Base-by-base conservation (phyloP, 139 green algal species). In the Pleodorina starrii region DNA sequence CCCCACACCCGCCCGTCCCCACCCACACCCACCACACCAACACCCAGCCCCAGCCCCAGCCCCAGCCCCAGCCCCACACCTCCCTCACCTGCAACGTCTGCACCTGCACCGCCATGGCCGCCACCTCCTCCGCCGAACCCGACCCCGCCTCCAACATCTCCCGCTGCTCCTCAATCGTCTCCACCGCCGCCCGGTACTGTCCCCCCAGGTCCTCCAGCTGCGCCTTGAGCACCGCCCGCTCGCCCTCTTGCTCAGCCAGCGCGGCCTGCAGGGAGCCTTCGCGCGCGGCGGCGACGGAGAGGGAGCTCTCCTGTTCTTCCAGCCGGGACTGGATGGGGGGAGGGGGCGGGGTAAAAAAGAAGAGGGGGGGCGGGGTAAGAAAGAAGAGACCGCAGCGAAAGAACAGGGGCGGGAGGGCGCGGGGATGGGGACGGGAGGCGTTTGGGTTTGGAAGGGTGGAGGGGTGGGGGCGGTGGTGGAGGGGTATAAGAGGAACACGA, bases 291-390 rank as follows among this genome's bases (percentile, higher is more conserved):
- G 81, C 81, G 4, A 60, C 38, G 60, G 12, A n/a, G 16, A 87
- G 43, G 60, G 79, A 86, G 75, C 81, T 77, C 19, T 90, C 77
- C 68, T 86, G 89, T 46, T 89, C 86, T 54, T 88, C 44, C 48
- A 93, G 90, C 38, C 75, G 90, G 73, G 88, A 90, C 86, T 92
- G 84, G 12, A 43, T 10, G 29, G 43, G 44, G 1, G 44, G 17
- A 43, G 25, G 1, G 72, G 1, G 16, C 16, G 32, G 1, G 32
- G 1, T 46, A 60, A 17, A 60, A 25, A 17, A 60, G 50, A 60
- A 60, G 50, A 60, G 50, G 50, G 50, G 50, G 50, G 50, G 17
- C 50, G 50, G 50, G 50, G 17, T 25, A 60, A 60, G 17, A 25
- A 60, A 60, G 14, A 17, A 60, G 14, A 60, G 50, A 60, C 50